Conservation (phyloP, 2,329 filamentous ascomycete genomes). For the Cercospora sp. region DNA sequence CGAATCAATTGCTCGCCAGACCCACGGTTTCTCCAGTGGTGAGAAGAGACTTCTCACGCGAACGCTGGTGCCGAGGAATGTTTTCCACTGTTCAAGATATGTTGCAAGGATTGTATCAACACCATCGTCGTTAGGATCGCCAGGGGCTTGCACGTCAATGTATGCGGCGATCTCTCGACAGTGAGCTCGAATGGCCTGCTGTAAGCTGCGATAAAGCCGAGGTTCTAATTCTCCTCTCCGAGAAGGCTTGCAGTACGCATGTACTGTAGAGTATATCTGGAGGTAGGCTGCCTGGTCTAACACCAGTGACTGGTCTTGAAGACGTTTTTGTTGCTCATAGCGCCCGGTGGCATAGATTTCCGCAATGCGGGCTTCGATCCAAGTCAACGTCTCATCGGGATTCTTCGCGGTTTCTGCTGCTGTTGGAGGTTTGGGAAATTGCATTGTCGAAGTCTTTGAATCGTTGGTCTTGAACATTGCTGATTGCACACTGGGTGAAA, state of each 20-base stretch:
- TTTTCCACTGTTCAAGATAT: neutral
- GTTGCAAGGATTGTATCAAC: neutral
- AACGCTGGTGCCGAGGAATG: neutral
- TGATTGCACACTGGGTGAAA: neutral
- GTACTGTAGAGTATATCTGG: neutral
- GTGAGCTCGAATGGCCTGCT: neutral
- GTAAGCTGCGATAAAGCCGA: neutral
- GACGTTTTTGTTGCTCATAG: neutral
- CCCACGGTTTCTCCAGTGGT: neutral
- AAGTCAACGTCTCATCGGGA: neutral
- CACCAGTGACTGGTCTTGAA: neutral
- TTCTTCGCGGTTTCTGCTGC: neutral
- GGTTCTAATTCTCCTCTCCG: neutral
- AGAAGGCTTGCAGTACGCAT: neutral
- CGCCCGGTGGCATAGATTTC: neutral
- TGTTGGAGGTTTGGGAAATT: neutral
- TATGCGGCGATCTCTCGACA: neutral
- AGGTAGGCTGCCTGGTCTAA: neutral
- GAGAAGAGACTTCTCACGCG: neutral
- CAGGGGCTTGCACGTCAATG: neutral
- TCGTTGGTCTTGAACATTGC: neutral
- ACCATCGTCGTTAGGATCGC: neutral
- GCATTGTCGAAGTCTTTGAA: neutral
- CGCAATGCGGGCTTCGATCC: neutral
- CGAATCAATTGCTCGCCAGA: neutral